Percentiles rank a stretch among this genome's conserved stretches.
Conservation (phyloP, 306 rosid genomes). For the Gleditsia sinensis region DNA sequence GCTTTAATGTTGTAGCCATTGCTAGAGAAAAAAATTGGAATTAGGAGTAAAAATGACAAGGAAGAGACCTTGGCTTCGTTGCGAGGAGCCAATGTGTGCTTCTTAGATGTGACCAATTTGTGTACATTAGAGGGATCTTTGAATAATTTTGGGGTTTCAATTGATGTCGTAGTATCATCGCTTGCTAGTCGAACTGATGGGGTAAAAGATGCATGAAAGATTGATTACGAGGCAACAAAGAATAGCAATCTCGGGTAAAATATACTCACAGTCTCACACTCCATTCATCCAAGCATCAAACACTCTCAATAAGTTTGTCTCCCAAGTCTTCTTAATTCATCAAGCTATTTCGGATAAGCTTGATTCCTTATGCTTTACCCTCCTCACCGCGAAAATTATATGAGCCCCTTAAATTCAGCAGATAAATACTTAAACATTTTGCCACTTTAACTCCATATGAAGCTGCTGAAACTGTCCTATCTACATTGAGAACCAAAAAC, state of each 20-base stretch:
- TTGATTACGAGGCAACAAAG: constrained; percentile 94
- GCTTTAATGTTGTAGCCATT: constrained; percentile 73
- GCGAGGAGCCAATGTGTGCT: constrained; percentile 76
- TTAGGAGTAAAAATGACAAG: constrained; percentile 59
- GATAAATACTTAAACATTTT: constrained; percentile 47
- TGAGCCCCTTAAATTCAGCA: constrained; percentile 39
- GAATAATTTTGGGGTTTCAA: constrained; percentile 45
- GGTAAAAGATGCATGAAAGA: constrained; percentile 91
- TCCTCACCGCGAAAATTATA: constrained; percentile 36
- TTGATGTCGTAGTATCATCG: constrained; percentile 93
- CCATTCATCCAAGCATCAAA: constrained; percentile 50
- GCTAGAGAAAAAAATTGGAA: constrained; percentile 92
- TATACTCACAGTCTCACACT: too few relatives aligned
- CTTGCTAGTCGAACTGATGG: constrained; percentile 95
- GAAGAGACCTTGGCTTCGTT: constrained; percentile 62
- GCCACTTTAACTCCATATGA: constrained; percentile 53
- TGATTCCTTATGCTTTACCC: constrained; percentile 41
- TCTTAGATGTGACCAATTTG: constrained; percentile 82
- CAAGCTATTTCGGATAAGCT: constrained; percentile 54
- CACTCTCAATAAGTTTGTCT: constrained; percentile 45
- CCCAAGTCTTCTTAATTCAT: constrained; percentile 59
- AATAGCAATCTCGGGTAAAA: constrained; percentile 76
- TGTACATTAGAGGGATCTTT: constrained; percentile 60
- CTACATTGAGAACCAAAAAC: constrained; percentile 60
- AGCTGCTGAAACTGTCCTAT: constrained; percentile 42